Conservation (phyloP, 2,329 filamentous ascomycete genomes). For the Grosmannia huntii region DNA sequence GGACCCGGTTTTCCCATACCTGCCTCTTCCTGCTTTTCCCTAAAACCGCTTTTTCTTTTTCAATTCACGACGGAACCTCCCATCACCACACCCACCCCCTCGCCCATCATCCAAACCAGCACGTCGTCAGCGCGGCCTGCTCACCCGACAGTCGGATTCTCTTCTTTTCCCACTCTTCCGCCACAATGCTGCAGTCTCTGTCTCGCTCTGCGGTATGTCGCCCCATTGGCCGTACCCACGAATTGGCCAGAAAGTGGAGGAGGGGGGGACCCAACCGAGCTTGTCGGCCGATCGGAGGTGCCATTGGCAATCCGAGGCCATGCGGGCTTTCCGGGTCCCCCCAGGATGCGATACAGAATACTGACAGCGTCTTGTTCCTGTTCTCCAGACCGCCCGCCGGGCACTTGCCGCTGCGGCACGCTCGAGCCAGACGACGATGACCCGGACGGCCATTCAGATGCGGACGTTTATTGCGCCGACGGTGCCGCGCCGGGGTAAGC, state of each 20-base stretch:
- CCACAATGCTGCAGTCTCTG: slow-evolving; percentile 44
- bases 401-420: slow-evolving; percentile 29
- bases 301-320: neutral
- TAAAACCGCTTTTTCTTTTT: slow-evolving; percentile 1
- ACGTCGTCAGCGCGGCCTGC: neutral
- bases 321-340: neutral
- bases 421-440: slow-evolving; percentile 29
- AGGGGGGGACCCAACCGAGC: neutral
- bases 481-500: slow-evolving; percentile 49
- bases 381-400: slow-evolving; percentile 32
- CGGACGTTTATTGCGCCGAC: slow-evolving; percentile 44
- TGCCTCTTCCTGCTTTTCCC: slow-evolving; percentile 5
- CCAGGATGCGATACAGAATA: neutral
- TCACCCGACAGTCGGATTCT: neutral
- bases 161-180: slow-evolving; percentile 18
- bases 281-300: slow-evolving; percentile 1
- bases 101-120: neutral
- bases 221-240: neutral
- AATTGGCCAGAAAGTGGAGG: neutral
- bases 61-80: neutral
- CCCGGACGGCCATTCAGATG: slow-evolving; percentile 5
- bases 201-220: slow-evolving; percentile 42
- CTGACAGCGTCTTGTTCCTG: neutral
- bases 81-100: neutral
- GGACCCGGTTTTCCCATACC: neutral